Evolutionary conservation across 2,329 filamentous ascomycete species (phyloP).

Genomic region (Diaporthe amygdali): DNA sequence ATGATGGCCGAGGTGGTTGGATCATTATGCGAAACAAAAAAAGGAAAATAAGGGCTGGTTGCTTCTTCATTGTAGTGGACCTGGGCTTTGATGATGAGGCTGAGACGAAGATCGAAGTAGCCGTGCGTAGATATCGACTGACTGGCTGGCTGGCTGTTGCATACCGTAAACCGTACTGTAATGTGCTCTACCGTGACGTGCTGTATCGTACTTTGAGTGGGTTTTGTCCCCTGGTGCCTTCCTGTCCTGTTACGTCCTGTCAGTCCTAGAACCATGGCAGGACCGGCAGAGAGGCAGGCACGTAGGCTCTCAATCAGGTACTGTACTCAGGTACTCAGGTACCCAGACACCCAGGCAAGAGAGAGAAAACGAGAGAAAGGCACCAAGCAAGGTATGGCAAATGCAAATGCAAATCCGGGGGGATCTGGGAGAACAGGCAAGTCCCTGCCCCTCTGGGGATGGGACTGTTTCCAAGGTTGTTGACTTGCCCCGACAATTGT

Average conservation of each 20-base stretch:
- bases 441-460: constrained; percentile 5
- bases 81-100: not conserved
- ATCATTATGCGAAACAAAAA: not conserved
- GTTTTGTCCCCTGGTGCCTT: not conserved
- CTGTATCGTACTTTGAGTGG: not conserved
- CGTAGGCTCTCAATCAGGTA: too few species aligned
- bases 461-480: constrained; percentile 5
- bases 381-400: not conserved
- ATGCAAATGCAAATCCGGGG: constrained; percentile 4
- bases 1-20: not conserved
- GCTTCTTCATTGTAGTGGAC: not conserved
- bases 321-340: not conserved
- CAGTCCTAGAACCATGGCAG: not conserved
- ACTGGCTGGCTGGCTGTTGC: not conserved
- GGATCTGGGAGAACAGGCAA: not conserved
- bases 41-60: too few species aligned
- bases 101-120: not conserved
- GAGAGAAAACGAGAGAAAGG: not conserved
- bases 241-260: not conserved
- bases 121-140: too few species aligned
- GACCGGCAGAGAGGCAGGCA: not conserved
- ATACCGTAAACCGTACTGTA: not conserved
- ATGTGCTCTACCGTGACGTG: too few species aligned
- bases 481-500: constrained; percentile 8
- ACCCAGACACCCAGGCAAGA: not conserved